Evolutionary conservation across 2,329 filamentous ascomycete species (phyloP), one percentile per base, ranked within the genome.

Genomic region (Fusarium falciforme): DNA sequence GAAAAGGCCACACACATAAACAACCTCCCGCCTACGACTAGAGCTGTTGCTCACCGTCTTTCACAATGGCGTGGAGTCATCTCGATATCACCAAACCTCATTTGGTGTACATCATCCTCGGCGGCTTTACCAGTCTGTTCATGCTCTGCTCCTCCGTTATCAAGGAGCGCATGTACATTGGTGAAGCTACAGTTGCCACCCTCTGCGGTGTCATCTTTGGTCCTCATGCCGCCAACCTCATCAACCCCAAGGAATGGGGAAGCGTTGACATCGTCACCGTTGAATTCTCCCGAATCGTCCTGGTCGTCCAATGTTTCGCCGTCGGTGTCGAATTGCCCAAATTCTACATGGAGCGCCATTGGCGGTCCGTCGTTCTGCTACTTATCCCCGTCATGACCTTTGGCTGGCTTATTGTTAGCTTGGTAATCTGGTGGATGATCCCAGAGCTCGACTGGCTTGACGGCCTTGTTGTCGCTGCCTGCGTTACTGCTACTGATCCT

Each of bases 131-230:
- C 77, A 95, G 93, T 70, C 87, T 99, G 78, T 99, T 99, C 86
- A 99, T 99, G 96, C 88, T 99, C 69, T 98, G 95, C 84, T 99
- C 96, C 69, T 94, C 97, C 64, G 92, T 98, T 80, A 97, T 99
- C 86, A 99, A 99, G 87, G 96, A 99, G 88, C 93, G 94, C 82
- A 89, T 98, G 80, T 99, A 99, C 86, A 99, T 99, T 82, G 96
- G 96, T 81, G 96, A 99, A 88, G 96, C 96, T 60, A 98, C 96
- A 2, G 94, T 99, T 52, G 94, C 95, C 60, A 97, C 94, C 4
- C 84, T 97, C 58, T 94, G 93, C 80, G 94, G 94, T 74, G 92
- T 97, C 82, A 95, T 96, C 77, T 97, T 97, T 79, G 94, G 95
- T 0, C 95, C 95, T 17, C 91, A 95, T 85, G 94, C 92, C 42